Conservation (phyloP, 768 basidiomycete genomes). For the Lactarius indigo region DNA sequence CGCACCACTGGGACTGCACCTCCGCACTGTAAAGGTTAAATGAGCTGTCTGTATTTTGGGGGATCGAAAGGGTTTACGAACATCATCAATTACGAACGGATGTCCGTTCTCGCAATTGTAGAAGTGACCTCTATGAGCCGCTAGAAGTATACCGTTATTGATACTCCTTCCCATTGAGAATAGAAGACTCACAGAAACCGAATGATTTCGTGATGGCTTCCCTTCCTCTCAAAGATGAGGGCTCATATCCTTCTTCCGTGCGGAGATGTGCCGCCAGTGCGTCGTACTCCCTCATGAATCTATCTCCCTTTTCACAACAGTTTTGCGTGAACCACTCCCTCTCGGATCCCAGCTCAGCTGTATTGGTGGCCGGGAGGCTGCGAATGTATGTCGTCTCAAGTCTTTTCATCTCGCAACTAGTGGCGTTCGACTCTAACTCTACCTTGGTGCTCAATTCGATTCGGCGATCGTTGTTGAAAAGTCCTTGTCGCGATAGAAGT, state of each 20-base stretch:
- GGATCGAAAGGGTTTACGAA: slow-evolving; percentile 28
- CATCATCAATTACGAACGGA: slow-evolving; percentile 55
- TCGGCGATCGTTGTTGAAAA: not conserved
- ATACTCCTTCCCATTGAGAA: not conserved
- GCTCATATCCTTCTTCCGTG: slow-evolving; percentile 25
- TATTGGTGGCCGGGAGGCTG: slow-evolving; percentile 22
- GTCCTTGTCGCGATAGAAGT: slow-evolving; percentile 6
- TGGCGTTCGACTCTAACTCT: not conserved
- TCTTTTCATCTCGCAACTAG: not conserved
- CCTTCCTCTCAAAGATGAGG: slow-evolving; percentile 28
- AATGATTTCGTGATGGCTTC: slow-evolving; percentile 31
- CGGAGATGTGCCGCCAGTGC: slow-evolving; percentile 24
- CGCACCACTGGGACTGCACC: slow-evolving; percentile 45
- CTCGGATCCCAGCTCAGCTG: slow-evolving; percentile 24
- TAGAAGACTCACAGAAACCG: slow-evolving; percentile 27
- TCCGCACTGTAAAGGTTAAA: slow-evolving; percentile 45
- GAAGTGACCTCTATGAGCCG: slow-evolving; percentile 33
- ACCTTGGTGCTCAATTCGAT: not conserved
- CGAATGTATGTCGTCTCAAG: slow-evolving; percentile 26
- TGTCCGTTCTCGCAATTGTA: slow-evolving; percentile 52
- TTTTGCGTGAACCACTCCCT: slow-evolving; percentile 31
- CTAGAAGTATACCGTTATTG: not conserved
- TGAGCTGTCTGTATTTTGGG: not conserved
- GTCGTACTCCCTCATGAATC: slow-evolving; percentile 27
- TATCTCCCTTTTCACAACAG: slow-evolving; percentile 26